Conservation (phyloP, 1,139 yeast species). For the Geotrichum europaeum region DNA sequence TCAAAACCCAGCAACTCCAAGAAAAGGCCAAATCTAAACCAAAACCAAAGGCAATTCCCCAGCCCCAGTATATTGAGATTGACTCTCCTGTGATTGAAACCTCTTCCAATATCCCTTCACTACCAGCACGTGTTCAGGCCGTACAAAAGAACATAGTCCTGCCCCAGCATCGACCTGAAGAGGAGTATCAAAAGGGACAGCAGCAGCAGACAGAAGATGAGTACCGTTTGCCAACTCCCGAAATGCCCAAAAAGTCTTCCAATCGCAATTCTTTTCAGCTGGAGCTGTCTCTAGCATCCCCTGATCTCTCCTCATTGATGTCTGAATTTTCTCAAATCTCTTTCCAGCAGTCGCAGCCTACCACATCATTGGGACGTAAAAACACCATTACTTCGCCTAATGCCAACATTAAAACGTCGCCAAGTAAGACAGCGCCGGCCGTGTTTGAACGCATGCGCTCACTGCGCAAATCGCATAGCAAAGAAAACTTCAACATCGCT, state of each 20-base stretch:
- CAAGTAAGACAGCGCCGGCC: conserved; percentile 14
- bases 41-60: neutral
- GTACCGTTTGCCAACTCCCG: neutral
- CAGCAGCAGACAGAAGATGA: neutral
- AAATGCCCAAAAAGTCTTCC: neutral
- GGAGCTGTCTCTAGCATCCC: conserved; percentile 15
- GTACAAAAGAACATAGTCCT: neutral
- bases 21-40: neutral
- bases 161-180: neutral
- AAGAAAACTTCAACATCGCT: neutral
- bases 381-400: conserved; percentile 19
- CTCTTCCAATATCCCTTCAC: neutral
- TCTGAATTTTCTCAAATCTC: conserved; percentile 10
- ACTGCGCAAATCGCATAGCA: conserved; percentile 9
- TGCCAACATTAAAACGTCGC: conserved; percentile 8
- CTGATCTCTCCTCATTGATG: conserved; percentile 17
- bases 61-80: neutral
- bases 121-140: neutral
- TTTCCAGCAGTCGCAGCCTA: neutral
- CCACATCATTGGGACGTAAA: conserved; percentile 11
- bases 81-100: neutral
- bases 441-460: conserved; percentile 19
- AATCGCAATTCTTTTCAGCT: conserved; percentile 13
- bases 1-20: neutral
- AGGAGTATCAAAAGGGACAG: neutral